Evolutionary conservation across 352 stramenopile genomes (phyloP).

Genomic region (Phytophthora ramorum): DNA sequence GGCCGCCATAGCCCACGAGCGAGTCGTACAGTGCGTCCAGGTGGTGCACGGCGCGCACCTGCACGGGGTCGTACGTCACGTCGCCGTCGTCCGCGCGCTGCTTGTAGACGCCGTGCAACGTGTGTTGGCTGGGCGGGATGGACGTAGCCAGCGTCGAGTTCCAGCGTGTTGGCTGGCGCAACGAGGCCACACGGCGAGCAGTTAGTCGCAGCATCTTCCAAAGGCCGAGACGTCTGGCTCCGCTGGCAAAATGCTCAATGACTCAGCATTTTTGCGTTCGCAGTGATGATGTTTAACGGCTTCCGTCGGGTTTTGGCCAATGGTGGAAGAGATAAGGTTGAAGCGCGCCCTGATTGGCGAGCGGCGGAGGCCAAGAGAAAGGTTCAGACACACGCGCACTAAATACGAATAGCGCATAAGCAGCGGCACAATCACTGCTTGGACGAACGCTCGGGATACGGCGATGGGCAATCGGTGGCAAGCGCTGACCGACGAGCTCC

Average conservation of each 20-base stretch:
- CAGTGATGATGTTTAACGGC: slow-evolving; percentile 17
- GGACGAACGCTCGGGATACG: slow-evolving; percentile 5
- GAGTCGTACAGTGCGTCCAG: slow-evolving; percentile 69
- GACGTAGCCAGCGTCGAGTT: slow-evolving; percentile 25
- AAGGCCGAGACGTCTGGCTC: neutral
- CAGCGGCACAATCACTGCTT: slow-evolving; percentile 11
- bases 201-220: slow-evolving; percentile 28
- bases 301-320: neutral
- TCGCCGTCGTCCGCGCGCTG: slow-evolving; percentile 51
- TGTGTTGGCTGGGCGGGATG: slow-evolving; percentile 27
- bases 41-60: slow-evolving; percentile 70
- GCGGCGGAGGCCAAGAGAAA: no score
- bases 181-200: slow-evolving; percentile 5
- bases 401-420: slow-evolving; percentile 21
- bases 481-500: slow-evolving; percentile 2
- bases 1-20: slow-evolving; percentile 60
- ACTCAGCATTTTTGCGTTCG: slow-evolving; percentile 15
- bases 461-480: slow-evolving; percentile 11
- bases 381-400: neutral
- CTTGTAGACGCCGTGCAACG: slow-evolving; percentile 67
- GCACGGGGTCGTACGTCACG: slow-evolving; percentile 77
- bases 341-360: slow-evolving; percentile 26
- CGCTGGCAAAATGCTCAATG: slow-evolving; percentile 19
- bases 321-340: neutral
- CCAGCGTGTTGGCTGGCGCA: slow-evolving; percentile 4